These are phyloP conservation scores for Saturnispora hagleri DNA, from an alignment of 805 yeast species.

Conservation along the genomic window DNA sequence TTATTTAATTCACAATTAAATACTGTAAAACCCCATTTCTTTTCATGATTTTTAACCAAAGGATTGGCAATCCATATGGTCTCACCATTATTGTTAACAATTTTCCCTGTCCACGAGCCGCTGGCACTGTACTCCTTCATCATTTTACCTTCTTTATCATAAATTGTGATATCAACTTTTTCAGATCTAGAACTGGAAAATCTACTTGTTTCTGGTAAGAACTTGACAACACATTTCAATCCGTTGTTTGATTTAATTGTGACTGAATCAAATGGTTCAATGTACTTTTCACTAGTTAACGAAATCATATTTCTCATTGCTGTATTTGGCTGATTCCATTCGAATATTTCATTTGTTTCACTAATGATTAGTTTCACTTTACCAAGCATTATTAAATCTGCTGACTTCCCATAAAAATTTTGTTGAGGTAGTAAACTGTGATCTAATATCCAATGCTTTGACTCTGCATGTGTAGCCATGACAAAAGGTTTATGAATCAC, in stretches of 20 bases:
- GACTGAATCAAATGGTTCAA: constrained; percentile 72
- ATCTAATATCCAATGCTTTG: constrained; percentile 55
- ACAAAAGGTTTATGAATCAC: constrained; percentile 76
- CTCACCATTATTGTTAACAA: constrained; percentile 36
- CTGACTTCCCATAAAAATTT: constrained; percentile 91
- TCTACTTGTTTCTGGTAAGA: constrained; percentile 67
- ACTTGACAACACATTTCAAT: constrained; percentile 57
- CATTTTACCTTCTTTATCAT: constrained; percentile 24
- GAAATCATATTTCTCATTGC: constrained; percentile 68
- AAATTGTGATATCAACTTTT: constrained; percentile 40
- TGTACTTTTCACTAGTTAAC: constrained; percentile 82
- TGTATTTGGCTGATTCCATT: constrained; percentile 78
- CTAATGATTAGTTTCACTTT: constrained; percentile 41
- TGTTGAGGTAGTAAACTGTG: constrained; percentile 69
- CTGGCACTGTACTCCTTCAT: constrained; percentile 28
- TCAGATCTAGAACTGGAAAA: constrained; percentile 83
- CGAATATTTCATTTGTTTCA: constrained; percentile 57
- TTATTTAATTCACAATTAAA: constrained; percentile 79
- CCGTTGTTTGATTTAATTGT: constrained; percentile 65
- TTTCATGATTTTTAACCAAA: constrained; percentile 45
- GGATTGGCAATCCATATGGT: constrained; percentile 67
- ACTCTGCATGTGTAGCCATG: constrained; percentile 71
- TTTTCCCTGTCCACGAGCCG: constrained; percentile 81
- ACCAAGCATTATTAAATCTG: constrained; percentile 76
- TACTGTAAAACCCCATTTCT: constrained; percentile 77